Evolutionary conservation across 371 early-diverging fungal genomes (phyloP).

Genomic region (Nematocida parisii): DNA sequence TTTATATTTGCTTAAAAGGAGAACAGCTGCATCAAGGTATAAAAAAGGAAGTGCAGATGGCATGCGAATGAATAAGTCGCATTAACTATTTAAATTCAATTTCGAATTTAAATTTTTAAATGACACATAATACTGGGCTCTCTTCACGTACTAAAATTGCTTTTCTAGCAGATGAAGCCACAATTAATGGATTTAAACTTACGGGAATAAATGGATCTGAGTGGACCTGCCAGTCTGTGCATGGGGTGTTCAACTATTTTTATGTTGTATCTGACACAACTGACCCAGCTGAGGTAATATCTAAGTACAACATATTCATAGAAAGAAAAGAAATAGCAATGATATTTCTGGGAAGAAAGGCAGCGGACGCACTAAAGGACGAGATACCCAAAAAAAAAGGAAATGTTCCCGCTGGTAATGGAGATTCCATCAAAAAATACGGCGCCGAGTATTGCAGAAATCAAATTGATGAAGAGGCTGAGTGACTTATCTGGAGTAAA

Average conservation of each 20-base stretch:
- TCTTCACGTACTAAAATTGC: constrained; percentile 61
- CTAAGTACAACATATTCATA: constrained; percentile 45
- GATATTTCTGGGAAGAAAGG: constrained; percentile 66
- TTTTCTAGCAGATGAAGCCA: constrained; percentile 68
- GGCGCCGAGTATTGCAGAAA: constrained; percentile 16
- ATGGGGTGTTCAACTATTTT: constrained; percentile 55
- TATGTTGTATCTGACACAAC: constrained; percentile 50
- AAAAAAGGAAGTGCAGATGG: not conserved
- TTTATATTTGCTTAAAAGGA: constrained; percentile 23
- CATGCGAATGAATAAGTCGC: not conserved
- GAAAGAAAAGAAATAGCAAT: constrained; percentile 66
- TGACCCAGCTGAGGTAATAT: constrained; percentile 56
- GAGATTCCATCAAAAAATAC: constrained; percentile 64
- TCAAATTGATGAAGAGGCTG: constrained; percentile 37
- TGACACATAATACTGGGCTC: not conserved
- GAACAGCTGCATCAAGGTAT: not conserved
- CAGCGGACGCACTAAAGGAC: constrained; percentile 57
- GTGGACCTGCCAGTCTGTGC: constrained; percentile 38
- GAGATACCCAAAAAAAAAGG: constrained; percentile 53
- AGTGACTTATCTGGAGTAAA: constrained; percentile 37
- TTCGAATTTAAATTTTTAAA: constrained; percentile 24
- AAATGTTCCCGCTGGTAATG: constrained; percentile 63
- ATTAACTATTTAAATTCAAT: not conserved
- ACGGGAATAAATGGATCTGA: constrained; percentile 64
- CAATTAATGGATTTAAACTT: constrained; percentile 66